These are phyloP conservation scores for Hydnomerulius pinastri DNA, from an alignment of 768 basidiomycete genomes.

Conservation along the genomic window DNA sequence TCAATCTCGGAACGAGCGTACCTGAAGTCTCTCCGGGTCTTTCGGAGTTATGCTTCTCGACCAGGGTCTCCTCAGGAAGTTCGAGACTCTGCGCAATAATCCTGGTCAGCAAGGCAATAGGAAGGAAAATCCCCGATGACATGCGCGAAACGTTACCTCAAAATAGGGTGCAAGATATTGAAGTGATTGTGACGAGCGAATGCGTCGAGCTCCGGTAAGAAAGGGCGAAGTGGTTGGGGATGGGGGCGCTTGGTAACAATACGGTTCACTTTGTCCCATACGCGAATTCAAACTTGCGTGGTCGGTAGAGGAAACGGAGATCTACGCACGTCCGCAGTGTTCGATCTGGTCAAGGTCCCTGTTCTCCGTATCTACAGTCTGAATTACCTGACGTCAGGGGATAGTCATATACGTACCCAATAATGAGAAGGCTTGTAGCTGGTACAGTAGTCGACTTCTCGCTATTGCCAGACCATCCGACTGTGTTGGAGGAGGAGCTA, in stretches of 20 bases:
- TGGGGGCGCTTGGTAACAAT: slow-evolving; percentile 46
- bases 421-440: slow-evolving; percentile 52
- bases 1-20: slow-evolving; percentile 15
- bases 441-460: slow-evolving; percentile 47
- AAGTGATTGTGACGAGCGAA: slow-evolving; percentile 55
- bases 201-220: slow-evolving; percentile 50
- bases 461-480: slow-evolving; percentile 37
- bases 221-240: slow-evolving; percentile 48
- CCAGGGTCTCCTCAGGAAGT: slow-evolving; percentile 52
- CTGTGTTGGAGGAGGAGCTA: slow-evolving; percentile 32
- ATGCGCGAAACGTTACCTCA: slow-evolving; percentile 34
- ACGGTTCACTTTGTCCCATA: slow-evolving; percentile 46
- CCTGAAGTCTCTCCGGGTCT: slow-evolving; percentile 41
- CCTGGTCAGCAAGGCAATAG: slow-evolving; percentile 28
- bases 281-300: background rate
- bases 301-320: background rate
- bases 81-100: slow-evolving; percentile 52
- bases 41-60: slow-evolving; percentile 48
- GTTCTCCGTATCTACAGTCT: slow-evolving; percentile 53
- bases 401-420: slow-evolving; percentile 39
- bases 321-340: slow-evolving; percentile 53
- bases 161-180: slow-evolving; percentile 48
- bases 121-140: background rate
- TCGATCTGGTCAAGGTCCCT: slow-evolving; percentile 66
- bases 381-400: background rate